phyloP scores from a whole-genome alignment of 208 protist species.

The Trypanosoma avium region DNA sequence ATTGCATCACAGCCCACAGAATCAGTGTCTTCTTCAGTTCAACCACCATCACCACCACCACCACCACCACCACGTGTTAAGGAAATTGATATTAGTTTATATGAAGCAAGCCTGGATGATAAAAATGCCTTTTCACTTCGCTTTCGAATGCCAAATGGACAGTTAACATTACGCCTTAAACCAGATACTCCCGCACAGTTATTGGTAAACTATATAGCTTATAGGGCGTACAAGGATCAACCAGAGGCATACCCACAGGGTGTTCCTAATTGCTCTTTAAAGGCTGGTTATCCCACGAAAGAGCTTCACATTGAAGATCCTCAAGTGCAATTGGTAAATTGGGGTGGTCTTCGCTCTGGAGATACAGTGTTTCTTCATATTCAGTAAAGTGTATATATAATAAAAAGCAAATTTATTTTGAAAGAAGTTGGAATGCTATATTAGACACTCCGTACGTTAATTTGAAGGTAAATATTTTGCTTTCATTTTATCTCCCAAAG shows the following conservation, averaged over 20 bases:
- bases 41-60: too few relatives aligned
- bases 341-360: constrained; percentile 47
- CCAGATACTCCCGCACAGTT: constrained; percentile 51
- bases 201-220: constrained; percentile 63
- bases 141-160: constrained; percentile 50
- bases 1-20: neutral
- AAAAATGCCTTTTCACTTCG: constrained; percentile 49
- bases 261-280: constrained; percentile 37
- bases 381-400: constrained; percentile 15
- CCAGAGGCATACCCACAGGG: constrained; percentile 32
- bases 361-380: constrained; percentile 67
- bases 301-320: constrained; percentile 31
- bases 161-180: constrained; percentile 48
- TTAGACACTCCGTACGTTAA: too few relatives aligned
- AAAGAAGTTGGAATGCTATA: neutral
- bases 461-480: too few relatives aligned
- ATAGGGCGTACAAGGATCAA: constrained; percentile 45
- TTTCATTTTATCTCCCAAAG: constrained; percentile 1
- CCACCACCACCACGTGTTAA: constrained; percentile 9
- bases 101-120: constrained; percentile 12
- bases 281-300: constrained; percentile 53
- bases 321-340: constrained; percentile 34
- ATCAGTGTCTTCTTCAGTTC: too few relatives aligned
- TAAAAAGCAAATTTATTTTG: neutral
- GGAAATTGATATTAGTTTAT: constrained; percentile 32